Conservation (phyloP, 345 rosid species). For the Hypericum perforatum region DNA sequence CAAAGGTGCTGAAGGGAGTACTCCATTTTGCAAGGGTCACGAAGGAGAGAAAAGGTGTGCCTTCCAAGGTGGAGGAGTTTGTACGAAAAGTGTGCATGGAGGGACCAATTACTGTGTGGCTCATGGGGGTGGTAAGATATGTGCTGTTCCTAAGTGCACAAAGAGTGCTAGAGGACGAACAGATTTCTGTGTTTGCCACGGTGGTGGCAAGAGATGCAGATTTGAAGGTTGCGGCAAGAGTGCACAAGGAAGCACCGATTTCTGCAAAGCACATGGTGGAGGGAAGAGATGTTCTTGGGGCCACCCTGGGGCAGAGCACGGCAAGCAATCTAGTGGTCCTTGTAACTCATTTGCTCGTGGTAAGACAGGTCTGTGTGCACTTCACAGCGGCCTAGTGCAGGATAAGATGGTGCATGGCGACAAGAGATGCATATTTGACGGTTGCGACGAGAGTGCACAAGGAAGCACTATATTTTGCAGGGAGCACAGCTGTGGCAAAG, state of each 20-base stretch:
- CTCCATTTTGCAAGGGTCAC: conserved; percentile 92
- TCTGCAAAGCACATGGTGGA: conserved; percentile 97
- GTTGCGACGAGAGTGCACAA: conserved; percentile 94
- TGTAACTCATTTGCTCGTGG: conserved; percentile 87
- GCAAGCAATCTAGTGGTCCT: conserved; percentile 43
- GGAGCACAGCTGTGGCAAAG: conserved; percentile 95
- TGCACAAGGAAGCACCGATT: conserved; percentile 96
- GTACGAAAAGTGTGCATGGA: conserved; percentile 94
- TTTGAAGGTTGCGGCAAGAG: conserved; percentile 84
- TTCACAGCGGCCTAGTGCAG: conserved; percentile 64
- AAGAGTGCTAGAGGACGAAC: conserved; percentile 99
- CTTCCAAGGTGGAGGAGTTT: conserved; percentile 65
- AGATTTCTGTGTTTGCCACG: conserved; percentile 86
- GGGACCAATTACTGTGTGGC: conserved; percentile 97
- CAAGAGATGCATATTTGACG: conserved; percentile 62
- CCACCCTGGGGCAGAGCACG: conserved; percentile 63
- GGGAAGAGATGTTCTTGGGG: conserved; percentile 97
- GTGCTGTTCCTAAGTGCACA: conserved; percentile 75
- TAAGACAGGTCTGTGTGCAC: conserved; percentile 79
- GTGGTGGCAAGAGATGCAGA: conserved; percentile 94
- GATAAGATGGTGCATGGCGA: conserved; percentile 91
- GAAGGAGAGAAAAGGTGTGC: conserved; percentile 96
- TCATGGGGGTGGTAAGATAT: conserved; percentile 96
- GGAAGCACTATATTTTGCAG: conserved; percentile 95
- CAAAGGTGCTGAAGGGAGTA: conserved; percentile 98